phyloP scores from a whole-genome alignment of 371 early-diverging fungal genomes.

The Mucor velutinosus region DNA sequence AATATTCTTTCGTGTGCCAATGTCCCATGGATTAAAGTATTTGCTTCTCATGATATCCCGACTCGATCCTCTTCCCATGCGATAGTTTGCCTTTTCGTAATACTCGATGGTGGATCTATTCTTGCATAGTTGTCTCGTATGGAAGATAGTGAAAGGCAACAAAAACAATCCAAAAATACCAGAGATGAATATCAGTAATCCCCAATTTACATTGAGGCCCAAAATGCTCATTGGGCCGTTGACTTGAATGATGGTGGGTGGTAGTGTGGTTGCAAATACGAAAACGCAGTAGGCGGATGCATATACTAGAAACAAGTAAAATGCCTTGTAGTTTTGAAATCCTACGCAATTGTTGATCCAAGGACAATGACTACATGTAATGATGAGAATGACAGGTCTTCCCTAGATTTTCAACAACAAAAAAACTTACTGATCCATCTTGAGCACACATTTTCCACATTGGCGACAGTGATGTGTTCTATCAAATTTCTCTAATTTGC shows the following conservation, averaged over 20 bases:
- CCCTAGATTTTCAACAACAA: neutral
- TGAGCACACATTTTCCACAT: slow-evolving; percentile 63
- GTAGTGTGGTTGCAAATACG: slow-evolving; percentile 46
- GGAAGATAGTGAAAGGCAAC: slow-evolving; percentile 58
- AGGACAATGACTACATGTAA: slow-evolving; percentile 56
- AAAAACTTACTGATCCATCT: slow-evolving; percentile 71
- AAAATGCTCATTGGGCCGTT: slow-evolving; percentile 44
- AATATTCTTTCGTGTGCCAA: slow-evolving; percentile 58
- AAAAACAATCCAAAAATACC: slow-evolving; percentile 65
- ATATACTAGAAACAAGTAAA: slow-evolving; percentile 66
- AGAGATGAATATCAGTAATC: slow-evolving; percentile 51
- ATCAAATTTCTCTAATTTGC: slow-evolving; percentile 64
- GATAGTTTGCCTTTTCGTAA: slow-evolving; percentile 57
- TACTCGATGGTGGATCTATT: slow-evolving; percentile 73
- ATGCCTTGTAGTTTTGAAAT: slow-evolving; percentile 67
- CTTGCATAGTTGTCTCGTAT: slow-evolving; percentile 53
- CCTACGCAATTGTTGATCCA: slow-evolving; percentile 79
- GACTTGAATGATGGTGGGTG: slow-evolving; percentile 31
- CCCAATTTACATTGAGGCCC: slow-evolving; percentile 41
- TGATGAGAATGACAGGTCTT: neutral
- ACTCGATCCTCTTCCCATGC: slow-evolving; percentile 23
- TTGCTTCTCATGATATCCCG: slow-evolving; percentile 45
- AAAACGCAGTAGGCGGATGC: slow-evolving; percentile 53
- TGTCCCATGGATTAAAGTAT: slow-evolving; percentile 66
- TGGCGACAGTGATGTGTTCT: slow-evolving; percentile 69